phyloP scores from a whole-genome alignment of 768 basidiomycete species.

The Stropharia rugosoannulata region DNA sequence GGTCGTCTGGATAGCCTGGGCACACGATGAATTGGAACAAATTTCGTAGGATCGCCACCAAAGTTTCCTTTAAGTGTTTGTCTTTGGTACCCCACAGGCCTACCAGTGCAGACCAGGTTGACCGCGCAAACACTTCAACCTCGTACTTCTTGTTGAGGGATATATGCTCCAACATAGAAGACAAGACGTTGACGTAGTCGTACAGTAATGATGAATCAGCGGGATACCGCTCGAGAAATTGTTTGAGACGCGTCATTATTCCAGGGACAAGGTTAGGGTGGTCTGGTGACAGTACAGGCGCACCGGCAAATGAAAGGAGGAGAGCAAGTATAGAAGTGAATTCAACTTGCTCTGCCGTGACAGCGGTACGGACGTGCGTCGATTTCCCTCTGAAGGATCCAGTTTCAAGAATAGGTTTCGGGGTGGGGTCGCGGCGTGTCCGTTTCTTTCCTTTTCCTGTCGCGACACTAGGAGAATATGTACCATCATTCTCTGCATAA shows the following conservation, averaged over 20 bases:
- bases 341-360: conserved; percentile 67
- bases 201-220: conserved; percentile 78
- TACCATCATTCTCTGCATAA: conserved; percentile 25
- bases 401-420: conserved; percentile 19
- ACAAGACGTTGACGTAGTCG: conserved; percentile 69
- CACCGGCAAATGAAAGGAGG: conserved; percentile 55
- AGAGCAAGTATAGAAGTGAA: conserved; percentile 63
- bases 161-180: conserved; percentile 70
- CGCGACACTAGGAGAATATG: conserved; percentile 26
- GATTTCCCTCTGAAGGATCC: conserved; percentile 22
- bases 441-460: conserved; percentile 37
- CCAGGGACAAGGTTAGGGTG: conserved; percentile 41
- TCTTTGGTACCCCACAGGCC: conserved; percentile 80
- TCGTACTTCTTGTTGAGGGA: conserved; percentile 69
- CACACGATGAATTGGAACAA: conserved; percentile 67
- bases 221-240: conserved; percentile 66
- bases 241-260: conserved; percentile 49
- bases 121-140: conserved; percentile 58
- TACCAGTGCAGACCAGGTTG: conserved; percentile 64
- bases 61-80: conserved; percentile 71
- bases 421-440: conserved; percentile 21
- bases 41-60: conserved; percentile 69
- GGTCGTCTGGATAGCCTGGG: conserved; percentile 17
- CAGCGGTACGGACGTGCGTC: conserved; percentile 21
- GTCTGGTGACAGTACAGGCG: conserved; percentile 52